phyloP scores from a whole-genome alignment of 768 basidiomycete species.

The Inosperma sp. region DNA sequence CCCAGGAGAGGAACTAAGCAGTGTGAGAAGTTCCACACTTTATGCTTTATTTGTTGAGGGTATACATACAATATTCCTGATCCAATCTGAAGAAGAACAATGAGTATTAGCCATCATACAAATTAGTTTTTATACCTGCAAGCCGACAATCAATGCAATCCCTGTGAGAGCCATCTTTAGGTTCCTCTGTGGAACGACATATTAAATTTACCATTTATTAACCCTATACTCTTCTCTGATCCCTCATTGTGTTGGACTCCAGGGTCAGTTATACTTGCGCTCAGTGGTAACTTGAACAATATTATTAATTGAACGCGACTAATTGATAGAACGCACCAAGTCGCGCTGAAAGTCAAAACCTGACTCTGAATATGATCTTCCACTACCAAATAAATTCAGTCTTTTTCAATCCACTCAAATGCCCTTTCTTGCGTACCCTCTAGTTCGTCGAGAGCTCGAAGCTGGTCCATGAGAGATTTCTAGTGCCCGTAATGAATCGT shows the following conservation, averaged over 20 bases:
- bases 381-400: slow-evolving; percentile 21
- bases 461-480: slow-evolving; percentile 68
- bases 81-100: slow-evolving; percentile 53
- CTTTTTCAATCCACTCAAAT: neutral
- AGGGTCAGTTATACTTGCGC: slow-evolving; percentile 69
- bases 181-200: neutral
- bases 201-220: slow-evolving; percentile 61
- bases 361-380: slow-evolving; percentile 63
- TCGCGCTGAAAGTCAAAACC: slow-evolving; percentile 79
- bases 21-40: neutral
- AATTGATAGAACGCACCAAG: slow-evolving; percentile 30
- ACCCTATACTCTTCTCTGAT: slow-evolving; percentile 67
- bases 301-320: neutral
- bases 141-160: slow-evolving; percentile 79
- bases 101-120: neutral
- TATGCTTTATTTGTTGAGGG: neutral
- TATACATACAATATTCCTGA: slow-evolving; percentile 84
- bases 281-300: slow-evolving; percentile 54
- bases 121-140: slow-evolving; percentile 48
- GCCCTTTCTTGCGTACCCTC: slow-evolving; percentile 28
- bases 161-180: slow-evolving; percentile 38
- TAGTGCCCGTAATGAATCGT: slow-evolving; percentile 71
- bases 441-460: slow-evolving; percentile 28
- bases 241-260: slow-evolving; percentile 43
- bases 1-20: slow-evolving; percentile 79